Conservation (phyloP, 1,284 basidiomycete genomes). For the Mycosarcoma mackinlayi region DNA sequence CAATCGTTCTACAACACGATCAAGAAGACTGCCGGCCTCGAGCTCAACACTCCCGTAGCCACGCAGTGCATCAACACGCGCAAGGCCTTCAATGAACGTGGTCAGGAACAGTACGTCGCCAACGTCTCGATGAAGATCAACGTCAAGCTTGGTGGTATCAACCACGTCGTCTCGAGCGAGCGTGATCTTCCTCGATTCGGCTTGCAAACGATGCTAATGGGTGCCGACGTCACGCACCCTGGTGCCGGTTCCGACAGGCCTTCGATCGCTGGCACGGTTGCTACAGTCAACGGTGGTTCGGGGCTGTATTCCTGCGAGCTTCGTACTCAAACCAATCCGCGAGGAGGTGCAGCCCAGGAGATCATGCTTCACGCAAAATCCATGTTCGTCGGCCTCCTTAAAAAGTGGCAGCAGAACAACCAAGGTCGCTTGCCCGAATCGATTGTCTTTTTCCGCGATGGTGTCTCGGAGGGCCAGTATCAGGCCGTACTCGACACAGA, state of each 20-base stretch:
- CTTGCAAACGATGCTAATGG: slow-evolving; percentile 69
- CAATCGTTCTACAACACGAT: slow-evolving; percentile 68
- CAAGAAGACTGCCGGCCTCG: slow-evolving; percentile 68
- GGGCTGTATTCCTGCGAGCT: slow-evolving; percentile 68
- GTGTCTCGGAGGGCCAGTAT: slow-evolving; percentile 71
- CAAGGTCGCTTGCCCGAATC: slow-evolving; percentile 66
- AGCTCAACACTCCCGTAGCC: slow-evolving; percentile 66
- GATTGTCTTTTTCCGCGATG: slow-evolving; percentile 71
- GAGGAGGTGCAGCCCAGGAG: slow-evolving; percentile 61
- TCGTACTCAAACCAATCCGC: slow-evolving; percentile 69
- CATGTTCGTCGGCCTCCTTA: slow-evolving; percentile 51
- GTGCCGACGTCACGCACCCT: slow-evolving; percentile 67
- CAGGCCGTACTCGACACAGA: slow-evolving; percentile 69
- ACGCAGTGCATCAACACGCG: slow-evolving; percentile 62
- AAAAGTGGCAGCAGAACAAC: slow-evolving; percentile 51
- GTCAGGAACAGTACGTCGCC: slow-evolving; percentile 70
- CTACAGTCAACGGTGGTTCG: slow-evolving; percentile 68
- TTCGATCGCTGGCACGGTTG: slow-evolving; percentile 71
- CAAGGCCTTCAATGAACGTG: slow-evolving; percentile 56
- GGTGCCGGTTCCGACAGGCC: slow-evolving; percentile 69
- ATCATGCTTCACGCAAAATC: slow-evolving; percentile 63
- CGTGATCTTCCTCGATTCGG: slow-evolving; percentile 60
- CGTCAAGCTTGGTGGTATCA: slow-evolving; percentile 71
- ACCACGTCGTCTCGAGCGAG: slow-evolving; percentile 52
- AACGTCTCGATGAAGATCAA: slow-evolving; percentile 68